Evolutionary conservation across 805 yeast genomes (phyloP), one percentile per base, ranked within the genome.

Genomic region (Candida michaelii): DNA sequence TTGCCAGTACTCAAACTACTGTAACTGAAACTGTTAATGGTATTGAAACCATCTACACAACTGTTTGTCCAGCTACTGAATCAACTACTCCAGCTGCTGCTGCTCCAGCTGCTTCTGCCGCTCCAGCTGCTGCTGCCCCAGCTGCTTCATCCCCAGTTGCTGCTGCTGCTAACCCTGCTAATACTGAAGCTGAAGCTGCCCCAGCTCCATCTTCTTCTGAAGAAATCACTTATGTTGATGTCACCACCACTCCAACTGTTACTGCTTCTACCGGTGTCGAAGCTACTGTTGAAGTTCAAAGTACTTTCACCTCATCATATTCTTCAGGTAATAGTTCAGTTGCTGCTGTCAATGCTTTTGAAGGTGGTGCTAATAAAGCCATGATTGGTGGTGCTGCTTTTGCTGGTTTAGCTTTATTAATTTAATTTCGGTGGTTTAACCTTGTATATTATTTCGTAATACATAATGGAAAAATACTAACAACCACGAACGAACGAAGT

Each of bases 161-260:
- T 16, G 44, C 46, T 36, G 30, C 43, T n/a, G 29, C 13, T 25
- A 12, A 11, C 7, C 29, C 6, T 7, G 29, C 29, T 25, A n/a
- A n/a, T n/a, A n/a, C n/a, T n/a, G n/a, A n/a, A n/a, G 29, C 29
- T 25, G 43, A 51, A 21, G 41, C 45, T 29, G 51, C 29, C 23
- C n/a, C n/a, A n/a, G 49, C 45, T 13, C 48, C 49, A 27, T 25
- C 50, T 27, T 36, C 49, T 12, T 29, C 52, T 15, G 49, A 53
- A 36, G 53, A 45, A 14, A 36, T 51, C 29, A 40, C 40, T n/a
- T 73, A 69, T 56, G 76, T 73, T 40, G 79, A 76, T 50, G 63
- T 67, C 52, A 74, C 80, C 46, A 58, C 69, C 45, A 76, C 80
- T 36, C 80, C 80, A 52, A 63, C 71, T 42, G 71, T 63, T 37